Percentiles rank a stretch among this genome's conserved stretches.
These are phyloP conservation scores for Salinomyces thailandicus DNA, from an alignment of 2,329 filamentous ascomycete genomes.

Conservation along the genomic window DNA sequence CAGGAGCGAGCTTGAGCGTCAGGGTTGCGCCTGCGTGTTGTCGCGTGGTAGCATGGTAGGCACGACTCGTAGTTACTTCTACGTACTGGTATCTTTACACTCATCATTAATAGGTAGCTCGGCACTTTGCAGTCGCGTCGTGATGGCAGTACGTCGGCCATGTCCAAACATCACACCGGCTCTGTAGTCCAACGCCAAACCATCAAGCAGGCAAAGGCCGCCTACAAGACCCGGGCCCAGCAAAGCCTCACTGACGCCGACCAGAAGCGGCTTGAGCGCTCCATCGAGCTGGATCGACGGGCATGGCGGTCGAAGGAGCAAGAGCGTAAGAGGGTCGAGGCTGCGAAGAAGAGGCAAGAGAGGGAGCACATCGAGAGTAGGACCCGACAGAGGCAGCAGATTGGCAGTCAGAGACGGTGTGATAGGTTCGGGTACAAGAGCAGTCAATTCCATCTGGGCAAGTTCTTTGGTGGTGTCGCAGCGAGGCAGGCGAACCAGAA, in stretches of 20 bases:
- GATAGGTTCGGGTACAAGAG: constrained; percentile 27
- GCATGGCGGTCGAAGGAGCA: constrained; percentile 25
- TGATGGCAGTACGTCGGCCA: too few species aligned
- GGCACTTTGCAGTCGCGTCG: too few species aligned
- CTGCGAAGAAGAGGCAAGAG: constrained; percentile 20
- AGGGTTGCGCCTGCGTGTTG: too few species aligned
- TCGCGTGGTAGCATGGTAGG: too few species aligned
- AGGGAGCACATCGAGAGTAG: constrained; percentile 15
- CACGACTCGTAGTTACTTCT: too few species aligned
- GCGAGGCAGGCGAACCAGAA: not conserved
- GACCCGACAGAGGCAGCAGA: constrained; percentile 7
- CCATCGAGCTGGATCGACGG: constrained; percentile 24
- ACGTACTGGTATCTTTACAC: too few species aligned
- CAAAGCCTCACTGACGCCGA: constrained; percentile 23
- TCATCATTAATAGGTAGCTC: too few species aligned
- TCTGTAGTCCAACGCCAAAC: constrained; percentile 15
- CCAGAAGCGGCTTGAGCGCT: constrained; percentile 24
- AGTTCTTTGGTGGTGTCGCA: constrained; percentile 19
- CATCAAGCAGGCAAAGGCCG: constrained; percentile 27
- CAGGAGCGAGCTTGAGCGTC: too few species aligned
- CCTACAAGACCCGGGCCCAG: constrained; percentile 25
- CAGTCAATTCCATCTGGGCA: constrained; percentile 27
- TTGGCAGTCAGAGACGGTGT: constrained; percentile 23
- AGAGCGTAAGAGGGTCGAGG: constrained; percentile 23
- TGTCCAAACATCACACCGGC: not conserved